phyloP scores from a whole-genome alignment of 2,329 filamentous ascomycete species.

The Aspergillus sojae region DNA sequence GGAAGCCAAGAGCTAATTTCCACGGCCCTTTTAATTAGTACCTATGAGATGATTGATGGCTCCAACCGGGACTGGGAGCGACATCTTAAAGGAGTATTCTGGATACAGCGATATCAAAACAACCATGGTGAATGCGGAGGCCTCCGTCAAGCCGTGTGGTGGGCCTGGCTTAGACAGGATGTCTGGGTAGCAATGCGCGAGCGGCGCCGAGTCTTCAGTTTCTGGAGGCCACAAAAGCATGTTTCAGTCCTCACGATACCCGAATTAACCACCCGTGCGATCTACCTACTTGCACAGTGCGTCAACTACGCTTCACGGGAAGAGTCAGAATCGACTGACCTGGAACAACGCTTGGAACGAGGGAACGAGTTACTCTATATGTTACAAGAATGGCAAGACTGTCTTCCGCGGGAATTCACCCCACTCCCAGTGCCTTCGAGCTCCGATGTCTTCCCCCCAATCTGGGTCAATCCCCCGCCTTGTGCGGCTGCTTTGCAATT shows the following conservation, averaged over 20 bases:
- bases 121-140: conserved; percentile 62
- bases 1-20: conserved; percentile 61
- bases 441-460: conserved; percentile 45
- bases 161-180: conserved; percentile 68
- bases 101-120: conserved; percentile 65
- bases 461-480: conserved; percentile 56
- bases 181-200: conserved; percentile 67
- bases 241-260: conserved; percentile 53
- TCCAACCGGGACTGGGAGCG: conserved; percentile 61
- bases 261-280: conserved; percentile 56
- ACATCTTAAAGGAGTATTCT: conserved; percentile 66
- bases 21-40: conserved; percentile 62
- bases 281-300: conserved; percentile 59
- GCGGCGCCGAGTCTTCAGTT: conserved; percentile 57
- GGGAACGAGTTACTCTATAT: conserved; percentile 51
- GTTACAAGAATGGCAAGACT: conserved; percentile 54
- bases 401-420: conserved; percentile 46
- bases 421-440: conserved; percentile 40
- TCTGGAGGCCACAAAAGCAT: conserved; percentile 58
- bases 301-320: conserved; percentile 63
- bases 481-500: conserved; percentile 55
- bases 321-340: conserved; percentile 46
- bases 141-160: conserved; percentile 63
- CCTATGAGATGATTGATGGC: conserved; percentile 68
- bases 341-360: conserved; percentile 48